Evolutionary conservation across 2,329 filamentous ascomycete species (phyloP), one percentile per base, ranked within the genome.

Genomic region (Ophiosphaerella korrae): DNA sequence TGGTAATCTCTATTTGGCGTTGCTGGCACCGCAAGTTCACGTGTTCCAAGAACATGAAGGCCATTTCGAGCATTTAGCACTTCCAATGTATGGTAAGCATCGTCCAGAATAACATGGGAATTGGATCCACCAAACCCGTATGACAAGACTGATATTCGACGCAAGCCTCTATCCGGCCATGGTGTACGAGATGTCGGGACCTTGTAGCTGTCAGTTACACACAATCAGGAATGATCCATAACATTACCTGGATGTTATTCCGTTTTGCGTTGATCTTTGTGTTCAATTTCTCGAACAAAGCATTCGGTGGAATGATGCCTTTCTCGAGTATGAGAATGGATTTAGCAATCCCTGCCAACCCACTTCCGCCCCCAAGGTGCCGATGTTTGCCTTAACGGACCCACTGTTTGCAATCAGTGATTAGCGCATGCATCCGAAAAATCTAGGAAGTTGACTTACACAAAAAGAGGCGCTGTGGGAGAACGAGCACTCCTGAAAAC

Each of bases 391-490:
- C 45, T 18, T 62, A 55, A 42, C 51, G 33, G 29, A 50, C n/a
- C 7, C 45, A 7, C 36, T 38, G 9, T 21, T 14, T 38, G n/a
- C 7, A 8, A 38, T 12, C 3, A 29, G 26, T 5, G 26, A 38
- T 18, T 16, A 9, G 36, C 12, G 18, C 3, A 18, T 18, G 3
- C 3, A 18, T 18, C 18, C 18, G 18, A 2, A 3, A 3, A 2
- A 18, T 12, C 5, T 18, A 7, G 18, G 36, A 3, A 21, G 3
- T 12, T 16, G 14, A 23, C 62, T 54, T 1, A 53, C 63, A 48
- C 29, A 32, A 11, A 40, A 46, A 79, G 76, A 1, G 71, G 64
- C 82, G 60, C 84, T 81, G 68, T 1, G 35, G 61, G 64, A 2
- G 68, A 64, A 14, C 43, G 29, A 3, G 39, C 44, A 3, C 42